Conservation (phyloP, 2,329 filamentous ascomycete genomes). For the Periglandula ipomoeae region DNA sequence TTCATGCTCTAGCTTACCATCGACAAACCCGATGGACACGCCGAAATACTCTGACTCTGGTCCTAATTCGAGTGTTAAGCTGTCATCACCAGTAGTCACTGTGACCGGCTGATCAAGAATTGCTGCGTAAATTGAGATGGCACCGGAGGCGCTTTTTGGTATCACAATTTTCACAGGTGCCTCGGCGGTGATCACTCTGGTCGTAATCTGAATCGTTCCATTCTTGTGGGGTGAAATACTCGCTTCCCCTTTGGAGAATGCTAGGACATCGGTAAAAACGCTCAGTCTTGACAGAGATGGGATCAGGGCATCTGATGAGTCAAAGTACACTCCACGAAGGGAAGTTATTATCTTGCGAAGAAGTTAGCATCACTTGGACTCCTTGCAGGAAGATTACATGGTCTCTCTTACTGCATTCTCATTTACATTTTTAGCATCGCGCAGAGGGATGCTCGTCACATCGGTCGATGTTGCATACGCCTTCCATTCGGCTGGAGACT, state of each 20-base stretch:
- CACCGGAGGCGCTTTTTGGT: not conserved
- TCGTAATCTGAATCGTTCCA: not conserved
- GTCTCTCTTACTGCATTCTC: not conserved
- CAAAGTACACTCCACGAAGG: not conserved
- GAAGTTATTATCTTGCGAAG: not conserved
- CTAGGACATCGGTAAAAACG: not conserved
- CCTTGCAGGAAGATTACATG: no score
- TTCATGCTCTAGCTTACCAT: not conserved
- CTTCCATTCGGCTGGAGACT: not conserved
- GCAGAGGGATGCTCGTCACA: not conserved
- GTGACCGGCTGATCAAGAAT: not conserved
- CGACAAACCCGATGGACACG: rapidly evolving
- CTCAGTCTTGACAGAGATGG: not conserved
- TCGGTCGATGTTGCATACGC: not conserved
- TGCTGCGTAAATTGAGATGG: not conserved
- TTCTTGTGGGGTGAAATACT: not conserved
- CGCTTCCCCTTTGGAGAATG: not conserved
- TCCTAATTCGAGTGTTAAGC: not conserved
- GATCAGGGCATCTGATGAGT: not conserved
- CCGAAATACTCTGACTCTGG: not conserved
- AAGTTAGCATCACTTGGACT: no score
- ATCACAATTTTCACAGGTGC: not conserved
- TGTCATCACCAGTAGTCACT: not conserved
- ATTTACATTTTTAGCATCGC: not conserved
- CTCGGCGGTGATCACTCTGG: not conserved